phyloP scores from a whole-genome alignment of 2,329 filamentous ascomycete genomes.

The Xylaria sp. region DNA sequence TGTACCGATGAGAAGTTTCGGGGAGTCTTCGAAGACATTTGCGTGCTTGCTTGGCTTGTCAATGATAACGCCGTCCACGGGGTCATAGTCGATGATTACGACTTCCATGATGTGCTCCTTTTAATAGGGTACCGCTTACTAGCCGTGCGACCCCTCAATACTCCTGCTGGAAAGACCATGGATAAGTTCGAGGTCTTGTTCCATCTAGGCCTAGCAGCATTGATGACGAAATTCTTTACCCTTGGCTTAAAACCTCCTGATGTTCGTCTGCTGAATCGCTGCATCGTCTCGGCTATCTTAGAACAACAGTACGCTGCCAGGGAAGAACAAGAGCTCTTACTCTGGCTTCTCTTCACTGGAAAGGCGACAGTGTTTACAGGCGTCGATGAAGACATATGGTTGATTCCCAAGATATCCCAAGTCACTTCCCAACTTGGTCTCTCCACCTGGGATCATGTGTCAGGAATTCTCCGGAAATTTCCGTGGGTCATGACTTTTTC shows the following conservation, averaged over 20 bases:
- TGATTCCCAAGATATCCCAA: conserved; percentile 22
- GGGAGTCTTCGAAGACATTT: conserved; percentile 34
- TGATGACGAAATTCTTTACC: conserved; percentile 41
- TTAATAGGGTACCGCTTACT: conserved; percentile 45
- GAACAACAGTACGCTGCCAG: background rate
- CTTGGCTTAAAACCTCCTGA: conserved; percentile 36
- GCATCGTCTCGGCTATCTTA: conserved; percentile 13
- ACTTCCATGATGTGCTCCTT: conserved; percentile 45
- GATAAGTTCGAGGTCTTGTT: conserved; percentile 33
- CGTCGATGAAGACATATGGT: conserved; percentile 22
- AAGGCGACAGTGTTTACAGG: conserved; percentile 21
- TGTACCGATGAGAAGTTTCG: conserved; percentile 13
- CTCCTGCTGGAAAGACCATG: conserved; percentile 9
- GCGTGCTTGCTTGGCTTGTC: conserved; percentile 37
- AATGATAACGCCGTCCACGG: conserved; percentile 30
- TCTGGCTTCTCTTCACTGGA: conserved; percentile 41
- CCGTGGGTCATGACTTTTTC: conserved; percentile 30
- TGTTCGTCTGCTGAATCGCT: conserved; percentile 29
- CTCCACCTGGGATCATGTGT: conserved; percentile 26
- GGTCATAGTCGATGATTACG: conserved; percentile 34
- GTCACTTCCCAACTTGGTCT: conserved; percentile 18
- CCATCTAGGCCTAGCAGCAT: conserved; percentile 45
- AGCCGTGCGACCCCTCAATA: conserved; percentile 30
- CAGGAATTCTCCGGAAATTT: conserved; percentile 8
- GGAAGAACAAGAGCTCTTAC: conserved; percentile 34